Conservation (phyloP, 768 basidiomycete species). For the Lentinula boryana region DNA sequence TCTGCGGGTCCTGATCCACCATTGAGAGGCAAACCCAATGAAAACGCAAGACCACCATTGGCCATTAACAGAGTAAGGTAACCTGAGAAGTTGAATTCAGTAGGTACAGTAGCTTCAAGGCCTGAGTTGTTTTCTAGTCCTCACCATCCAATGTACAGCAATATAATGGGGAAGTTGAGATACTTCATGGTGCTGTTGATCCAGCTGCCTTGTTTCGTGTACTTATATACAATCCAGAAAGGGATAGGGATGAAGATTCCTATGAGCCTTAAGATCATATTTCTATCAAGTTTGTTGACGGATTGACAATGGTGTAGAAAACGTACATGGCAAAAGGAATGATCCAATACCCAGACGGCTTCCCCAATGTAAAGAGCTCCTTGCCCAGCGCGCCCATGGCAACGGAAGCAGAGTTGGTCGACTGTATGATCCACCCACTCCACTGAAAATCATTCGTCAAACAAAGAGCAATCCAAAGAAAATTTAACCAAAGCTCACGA, state of each 20-base stretch:
- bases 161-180: slow-evolving; percentile 40
- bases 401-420: slow-evolving; percentile 47
- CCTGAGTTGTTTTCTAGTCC: not conserved
- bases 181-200: slow-evolving; percentile 31
- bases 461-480: not conserved
- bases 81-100: slow-evolving; percentile 11
- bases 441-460: slow-evolving; percentile 21
- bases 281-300: not conserved
- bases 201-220: slow-evolving; percentile 24
- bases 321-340: slow-evolving; percentile 41
- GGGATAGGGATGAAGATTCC: slow-evolving; percentile 44
- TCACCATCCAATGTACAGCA: slow-evolving; percentile 30
- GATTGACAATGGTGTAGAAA: not conserved
- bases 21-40: slow-evolving; percentile 43
- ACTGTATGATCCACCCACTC: slow-evolving; percentile 49
- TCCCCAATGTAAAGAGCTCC: slow-evolving; percentile 45
- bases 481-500: slow-evolving; percentile 22
- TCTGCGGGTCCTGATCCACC: slow-evolving; percentile 38
- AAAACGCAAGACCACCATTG: slow-evolving; percentile 50
- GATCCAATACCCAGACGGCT: slow-evolving; percentile 36
- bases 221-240: slow-evolving; percentile 39
- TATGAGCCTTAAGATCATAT: slow-evolving; percentile 23
- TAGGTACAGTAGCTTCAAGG: not conserved
- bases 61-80: slow-evolving; percentile 49
- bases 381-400: slow-evolving; percentile 50